Percentiles rank a stretch among this genome's conserved stretches.
Conservation (phyloP, 2,329 filamentous ascomycete species). For the Alternaria incomplexa region DNA sequence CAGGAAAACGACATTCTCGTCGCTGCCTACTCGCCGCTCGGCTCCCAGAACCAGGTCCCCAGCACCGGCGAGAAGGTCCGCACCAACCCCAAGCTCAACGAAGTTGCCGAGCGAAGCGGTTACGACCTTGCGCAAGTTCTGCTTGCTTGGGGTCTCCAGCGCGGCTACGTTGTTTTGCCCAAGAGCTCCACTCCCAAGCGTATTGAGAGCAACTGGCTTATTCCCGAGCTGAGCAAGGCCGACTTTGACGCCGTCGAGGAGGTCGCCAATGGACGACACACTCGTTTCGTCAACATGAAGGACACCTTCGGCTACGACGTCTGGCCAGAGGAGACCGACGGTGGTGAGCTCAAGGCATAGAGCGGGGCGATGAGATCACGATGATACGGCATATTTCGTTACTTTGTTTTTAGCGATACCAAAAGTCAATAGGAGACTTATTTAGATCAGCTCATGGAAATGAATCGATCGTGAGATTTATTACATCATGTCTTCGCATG, state of each 20-base stretch:
- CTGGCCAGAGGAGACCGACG: slow-evolving; percentile 50
- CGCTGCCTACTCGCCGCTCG: slow-evolving; percentile 71
- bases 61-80: slow-evolving; percentile 71
- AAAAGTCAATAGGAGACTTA: slow-evolving; percentile 22
- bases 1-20: slow-evolving; percentile 65
- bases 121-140: slow-evolving; percentile 82
- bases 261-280: slow-evolving; percentile 70
- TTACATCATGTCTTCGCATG: background rate
- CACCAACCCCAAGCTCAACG: slow-evolving; percentile 70
- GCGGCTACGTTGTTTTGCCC: slow-evolving; percentile 57
- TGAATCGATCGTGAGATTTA: background rate
- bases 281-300: slow-evolving; percentile 82
- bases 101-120: slow-evolving; percentile 73
- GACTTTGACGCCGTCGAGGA: slow-evolving; percentile 66
- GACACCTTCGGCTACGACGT: slow-evolving; percentile 78
- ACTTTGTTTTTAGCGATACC: slow-evolving; percentile 31
- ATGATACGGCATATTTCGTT: slow-evolving; percentile 8
- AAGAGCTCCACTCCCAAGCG: slow-evolving; percentile 51
- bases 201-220: slow-evolving; percentile 67
- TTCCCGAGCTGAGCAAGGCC: slow-evolving; percentile 61
- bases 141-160: slow-evolving; percentile 82
- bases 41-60: slow-evolving; percentile 73
- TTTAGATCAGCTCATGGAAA: slow-evolving; percentile 18
- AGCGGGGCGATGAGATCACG: background rate
- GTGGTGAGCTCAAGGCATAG: slow-evolving; percentile 34